Conservation (phyloP, 768 basidiomycete genomes). For the Wakefieldia striispora region DNA sequence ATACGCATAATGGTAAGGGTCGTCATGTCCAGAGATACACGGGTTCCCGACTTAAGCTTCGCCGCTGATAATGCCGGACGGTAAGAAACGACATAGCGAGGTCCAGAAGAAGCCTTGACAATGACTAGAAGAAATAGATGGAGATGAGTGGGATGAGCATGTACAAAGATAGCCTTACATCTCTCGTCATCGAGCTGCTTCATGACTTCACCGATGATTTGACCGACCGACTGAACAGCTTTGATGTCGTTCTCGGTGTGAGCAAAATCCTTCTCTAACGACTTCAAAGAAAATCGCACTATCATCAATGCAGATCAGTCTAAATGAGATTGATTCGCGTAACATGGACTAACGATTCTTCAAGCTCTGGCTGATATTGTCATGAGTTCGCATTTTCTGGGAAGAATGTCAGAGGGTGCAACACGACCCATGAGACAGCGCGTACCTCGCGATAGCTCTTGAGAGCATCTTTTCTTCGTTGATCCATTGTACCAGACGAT, state of each 20-base stretch:
- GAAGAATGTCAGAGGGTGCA: conserved; percentile 2
- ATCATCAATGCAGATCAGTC: background rate
- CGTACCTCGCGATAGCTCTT: conserved; percentile 74
- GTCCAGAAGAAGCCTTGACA: conserved; percentile 97
- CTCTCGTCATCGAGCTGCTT: conserved; percentile 97
- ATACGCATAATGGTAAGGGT: conserved; percentile 99
- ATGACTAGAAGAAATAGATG: conserved; percentile 58
- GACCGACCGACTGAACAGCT: conserved; percentile 96
- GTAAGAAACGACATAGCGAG: conserved; percentile 97
- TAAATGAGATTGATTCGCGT: background rate
- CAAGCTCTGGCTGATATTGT: conserved; percentile 78
- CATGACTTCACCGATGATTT: conserved; percentile 99
- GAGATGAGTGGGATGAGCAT: background rate
- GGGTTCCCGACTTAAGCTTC: conserved; percentile 90
- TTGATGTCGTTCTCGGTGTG: conserved; percentile 99
- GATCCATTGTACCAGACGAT: conserved; percentile 62
- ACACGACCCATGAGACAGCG: background rate
- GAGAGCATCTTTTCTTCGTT: conserved; percentile 69
- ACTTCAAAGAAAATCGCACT: conserved; percentile 92
- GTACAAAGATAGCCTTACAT: conserved; percentile 53
- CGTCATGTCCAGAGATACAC: conserved; percentile 99
- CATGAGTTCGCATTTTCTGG: conserved; percentile 95
- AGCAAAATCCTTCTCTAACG: conserved; percentile 83
- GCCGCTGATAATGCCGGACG: conserved; percentile 87
- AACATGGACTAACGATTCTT: conserved; percentile 72